Evolutionary conservation across 129 eudicot genomes (phyloP), one percentile per base, ranked within the genome.

Genomic region (Centaurea solstitialis): DNA sequence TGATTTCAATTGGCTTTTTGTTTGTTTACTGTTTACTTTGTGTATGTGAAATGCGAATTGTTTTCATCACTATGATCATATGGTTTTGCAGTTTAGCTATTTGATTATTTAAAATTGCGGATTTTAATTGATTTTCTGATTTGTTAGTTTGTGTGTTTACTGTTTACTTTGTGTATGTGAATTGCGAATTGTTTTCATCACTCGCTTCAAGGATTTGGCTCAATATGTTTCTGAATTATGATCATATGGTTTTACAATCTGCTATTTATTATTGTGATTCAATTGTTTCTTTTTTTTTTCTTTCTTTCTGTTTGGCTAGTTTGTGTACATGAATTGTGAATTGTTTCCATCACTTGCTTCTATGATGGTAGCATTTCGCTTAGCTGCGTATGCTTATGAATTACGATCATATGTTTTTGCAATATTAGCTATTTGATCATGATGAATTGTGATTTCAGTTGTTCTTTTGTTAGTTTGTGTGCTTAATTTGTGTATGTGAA

Each of bases 161-260:
- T 33, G 37, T 33, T 30, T 82, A 9, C 3, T 11, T 70, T 50
- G 67, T n/a, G 67, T 41, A 57, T 12, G 28, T 30, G 5, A 21
- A 67, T 70, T 20, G 13, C 41, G 57, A 20, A 89, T 50, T 50
- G 20, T 13, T 50, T 50, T 50, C 61, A 50, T 50, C 18, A 47
- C 10, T 13, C 13, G 59, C 59, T 47, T 47, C n/a, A 11, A 12
- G 73, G 97, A 96, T 86, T 89, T 96, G 86, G 98, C 98, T 68
- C 92, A 88, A 98, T 96, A 84, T 28, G 87, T 88, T 78, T 20
- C 13, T 24, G 75, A 70, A 72, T 72, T 76, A 10, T 5, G 61
- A 57, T 76, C 65, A 8, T 85, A 3, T 33, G 43, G 53, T 73
- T 66, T 33, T 33, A 1, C 4, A 26, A 45, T 82, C 30, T n/a